Evolutionary conservation across 163 green algal genomes (phyloP), one percentile per base, ranked within the genome.

Genomic region (Coccomyxa subellipsoidea): DNA sequence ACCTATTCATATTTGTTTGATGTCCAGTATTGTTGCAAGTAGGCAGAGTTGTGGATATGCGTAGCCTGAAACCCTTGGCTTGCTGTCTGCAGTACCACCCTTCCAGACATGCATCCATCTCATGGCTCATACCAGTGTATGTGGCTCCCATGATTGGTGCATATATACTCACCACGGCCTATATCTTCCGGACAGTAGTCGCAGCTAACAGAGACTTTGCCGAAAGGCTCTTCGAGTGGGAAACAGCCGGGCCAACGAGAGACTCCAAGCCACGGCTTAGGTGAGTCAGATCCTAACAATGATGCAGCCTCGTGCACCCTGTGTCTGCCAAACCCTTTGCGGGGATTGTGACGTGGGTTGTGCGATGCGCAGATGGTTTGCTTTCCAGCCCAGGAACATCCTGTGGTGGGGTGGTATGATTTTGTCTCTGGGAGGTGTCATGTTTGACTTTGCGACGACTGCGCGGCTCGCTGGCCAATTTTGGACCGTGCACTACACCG

Each of bases 131-230:
- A 73, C 66, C 66, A 32, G n/a, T 73, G 29, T 73, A 35, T 73
- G 66, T 73, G 66, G n/a, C 66, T 73, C 66, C 66, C 66, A 73
- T 73, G 66, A 34, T 73, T 23, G 66, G 66, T 34, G 66, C 66
- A 32, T 73, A 73, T n/a, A 36, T 73, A 18, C 27, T 73, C 66
- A 73, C 66, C 21, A 36, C 27, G 10, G 66, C 66, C 18, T 73
- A 35, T 23, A 73, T 73, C 21, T 73, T 73, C 66, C 66, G 66
- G 27, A n/a, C 66, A 10, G 66, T 73, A 36, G 66, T 34, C 2
- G 66, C 66, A 34, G 66, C 66, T 23, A 73, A 73, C 66, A 73
- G 66, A 34, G 66, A 73, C 66, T 73, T 34, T 36, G 66, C 66
- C 27, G 66, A 32, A 8, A 32, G 66, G 4, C 31, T 73, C 21